phyloP scores from a whole-genome alignment of 257 asterid species.

The Eustoma russellianum region DNA sequence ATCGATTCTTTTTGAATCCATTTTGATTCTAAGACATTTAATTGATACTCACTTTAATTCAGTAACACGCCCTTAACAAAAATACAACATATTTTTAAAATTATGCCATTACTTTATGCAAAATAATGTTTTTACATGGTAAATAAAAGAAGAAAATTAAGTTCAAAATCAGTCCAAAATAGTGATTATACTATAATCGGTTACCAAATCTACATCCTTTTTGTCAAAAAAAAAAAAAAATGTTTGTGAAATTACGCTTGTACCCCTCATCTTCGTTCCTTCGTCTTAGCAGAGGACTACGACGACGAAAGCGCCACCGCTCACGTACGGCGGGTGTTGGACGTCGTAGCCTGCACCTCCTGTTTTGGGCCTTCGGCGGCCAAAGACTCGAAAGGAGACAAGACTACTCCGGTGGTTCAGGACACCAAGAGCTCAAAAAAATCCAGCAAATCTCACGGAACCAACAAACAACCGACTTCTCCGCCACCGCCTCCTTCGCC shows the following conservation, averaged over 20 bases:
- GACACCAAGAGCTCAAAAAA: constrained; percentile 48
- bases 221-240: too few species aligned
- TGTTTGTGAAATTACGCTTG: constrained; percentile 8
- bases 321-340: constrained; percentile 79
- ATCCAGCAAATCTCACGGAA: constrained; percentile 42
- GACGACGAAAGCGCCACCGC: constrained; percentile 74
- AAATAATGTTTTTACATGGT: too few species aligned
- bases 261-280: constrained; percentile 21
- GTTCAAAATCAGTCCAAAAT: too few species aligned
- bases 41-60: too few species aligned
- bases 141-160: too few species aligned
- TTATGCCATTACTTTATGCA: too few species aligned
- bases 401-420: constrained; percentile 39
- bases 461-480: constrained; percentile 30
- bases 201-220: too few species aligned
- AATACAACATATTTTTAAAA: too few species aligned
- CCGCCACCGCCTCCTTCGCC: constrained; percentile 38
- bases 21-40: too few species aligned
- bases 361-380: constrained; percentile 71
- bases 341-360: constrained; percentile 78
- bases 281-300: constrained; percentile 63
- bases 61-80: too few species aligned
- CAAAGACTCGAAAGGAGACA: constrained; percentile 25
- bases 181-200: too few species aligned
- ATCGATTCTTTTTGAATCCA: too few species aligned